Evolutionary conservation across 495 filamentous ascomycete genomes (phyloP), one percentile per base, ranked within the genome.

Genomic region (Penicillium egyptiacum): DNA sequence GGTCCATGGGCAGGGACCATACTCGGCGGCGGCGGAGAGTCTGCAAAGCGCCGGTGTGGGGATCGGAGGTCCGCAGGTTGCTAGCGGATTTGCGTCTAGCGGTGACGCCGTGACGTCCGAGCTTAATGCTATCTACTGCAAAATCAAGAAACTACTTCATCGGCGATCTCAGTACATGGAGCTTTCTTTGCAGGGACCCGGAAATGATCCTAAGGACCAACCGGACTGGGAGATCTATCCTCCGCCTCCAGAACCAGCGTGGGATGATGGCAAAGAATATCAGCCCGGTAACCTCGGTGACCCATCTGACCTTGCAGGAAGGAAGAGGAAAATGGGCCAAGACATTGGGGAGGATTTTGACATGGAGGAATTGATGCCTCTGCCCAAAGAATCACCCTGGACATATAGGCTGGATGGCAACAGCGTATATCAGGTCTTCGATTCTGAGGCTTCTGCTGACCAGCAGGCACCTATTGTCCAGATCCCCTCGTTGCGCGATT

Each of bases 341-440:
- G 83, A 96, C 59, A 91, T 97, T 61, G 94, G 94, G 8, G 89
- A 88, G 68, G 91, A 95, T 70, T 98, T 98, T 62, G 80, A 90
- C 62, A 81, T 98, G 66, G 79, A 83, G 2, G 89, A 96, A 56
- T 63, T 89, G 40, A 57, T 73, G 57, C 91, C 92, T 10, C 68
- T 96, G 8, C 91, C 94, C 3, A 79, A 71, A 10, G 60, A 78
- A 44, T 86, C 87, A 3, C 58, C 62, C 33, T 85, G 88, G 67
- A 86, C 90, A 67, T 98, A 88, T 69, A 77, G 81, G 39, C 72
- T 98, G 22, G 93, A 98, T 73, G 80, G 86, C 12, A 86, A 82
- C 59, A 89, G 94, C 45, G 88, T 98, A 25, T 98, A 91, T 66
- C 93, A 98, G 63, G 88, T 98, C 0, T 98, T 88, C 66, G 86